phyloP scores from a whole-genome alignment of 1,284 basidiomycete species.

The Cutaneotrichosporon sp. region DNA sequence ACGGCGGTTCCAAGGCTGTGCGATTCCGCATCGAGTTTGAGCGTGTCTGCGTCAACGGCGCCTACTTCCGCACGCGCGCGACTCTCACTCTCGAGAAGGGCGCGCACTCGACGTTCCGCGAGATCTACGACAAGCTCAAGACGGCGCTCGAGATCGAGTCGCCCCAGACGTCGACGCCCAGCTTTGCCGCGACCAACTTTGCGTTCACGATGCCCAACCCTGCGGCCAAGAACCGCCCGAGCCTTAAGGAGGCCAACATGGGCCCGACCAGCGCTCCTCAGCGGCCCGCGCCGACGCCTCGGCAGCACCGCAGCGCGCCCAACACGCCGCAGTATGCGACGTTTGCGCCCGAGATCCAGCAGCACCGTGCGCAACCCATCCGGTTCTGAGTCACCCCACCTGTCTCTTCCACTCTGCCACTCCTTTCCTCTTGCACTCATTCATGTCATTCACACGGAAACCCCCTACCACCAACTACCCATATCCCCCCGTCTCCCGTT shows the following conservation, averaged over 20 bases:
- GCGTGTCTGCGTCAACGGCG: constrained; percentile 20
- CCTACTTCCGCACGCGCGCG: constrained; percentile 38
- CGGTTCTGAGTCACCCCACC: background rate
- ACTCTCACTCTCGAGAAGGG: constrained; percentile 45
- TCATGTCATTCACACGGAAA: background rate
- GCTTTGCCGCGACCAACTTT: background rate
- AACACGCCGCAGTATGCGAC: constrained; percentile 9
- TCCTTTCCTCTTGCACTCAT: background rate
- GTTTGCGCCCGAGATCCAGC: constrained; percentile 2
- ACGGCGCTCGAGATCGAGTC: constrained; percentile 10
- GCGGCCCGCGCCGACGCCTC: constrained; percentile 12
- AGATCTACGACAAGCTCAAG: constrained; percentile 21
- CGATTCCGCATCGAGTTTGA: constrained; percentile 45
- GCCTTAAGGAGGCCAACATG: constrained; percentile 10
- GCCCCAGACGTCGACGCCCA: background rate
- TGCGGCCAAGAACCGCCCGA: background rate
- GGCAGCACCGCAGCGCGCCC: constrained; percentile 15
- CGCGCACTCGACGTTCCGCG: constrained; percentile 44
- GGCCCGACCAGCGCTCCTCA: constrained; percentile 10
- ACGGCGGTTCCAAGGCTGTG: constrained; percentile 35
- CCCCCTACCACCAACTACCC: background rate
- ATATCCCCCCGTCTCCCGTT: too few species aligned
- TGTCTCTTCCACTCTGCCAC: background rate
- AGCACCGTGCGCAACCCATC: constrained; percentile 5
- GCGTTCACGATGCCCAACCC: constrained; percentile 8